These are phyloP conservation scores for Talaromyces sp. DNA, from an alignment of 2,329 filamentous ascomycete species.

Conservation along the genomic window DNA sequence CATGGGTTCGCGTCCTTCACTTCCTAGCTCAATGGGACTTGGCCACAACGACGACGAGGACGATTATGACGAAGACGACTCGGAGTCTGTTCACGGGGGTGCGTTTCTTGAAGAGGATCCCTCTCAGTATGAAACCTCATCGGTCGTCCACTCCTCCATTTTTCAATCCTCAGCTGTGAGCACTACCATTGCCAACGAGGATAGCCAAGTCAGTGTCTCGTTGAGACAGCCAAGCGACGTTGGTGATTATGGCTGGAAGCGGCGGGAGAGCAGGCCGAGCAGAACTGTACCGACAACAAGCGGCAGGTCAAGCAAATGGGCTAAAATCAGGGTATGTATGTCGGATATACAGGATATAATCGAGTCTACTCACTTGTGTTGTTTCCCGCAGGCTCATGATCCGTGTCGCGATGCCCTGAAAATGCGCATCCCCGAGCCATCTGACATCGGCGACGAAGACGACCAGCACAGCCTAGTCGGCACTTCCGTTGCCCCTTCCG, in stretches of 20 bases:
- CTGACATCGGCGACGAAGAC: neutral
- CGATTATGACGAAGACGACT: slow-evolving; percentile 11
- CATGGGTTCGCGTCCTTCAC: neutral
- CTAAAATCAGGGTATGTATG: slow-evolving; percentile 7
- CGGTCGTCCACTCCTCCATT: neutral
- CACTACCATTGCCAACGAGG: neutral
- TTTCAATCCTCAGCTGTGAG: neutral
- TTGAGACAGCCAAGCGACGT: neutral
- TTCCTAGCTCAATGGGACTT: neutral
- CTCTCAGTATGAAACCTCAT: neutral
- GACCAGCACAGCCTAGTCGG: neutral
- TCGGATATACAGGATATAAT: too few relatives aligned
- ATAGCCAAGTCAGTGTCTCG: neutral
- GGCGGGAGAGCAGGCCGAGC: neutral
- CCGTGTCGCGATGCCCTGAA: neutral
- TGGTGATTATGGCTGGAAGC: neutral
- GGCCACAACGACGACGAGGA: slow-evolving; percentile 9
- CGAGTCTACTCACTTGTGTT: neutral
- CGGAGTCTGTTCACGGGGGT: slow-evolving; percentile 13
- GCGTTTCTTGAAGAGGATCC: slow-evolving; percentile 1
- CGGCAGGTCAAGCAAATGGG: neutral
- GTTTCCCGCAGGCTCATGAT: slow-evolving; percentile 1
- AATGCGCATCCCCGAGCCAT: neutral
- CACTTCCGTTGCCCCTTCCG: neutral
- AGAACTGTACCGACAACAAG: neutral